Evolutionary conservation across 2,329 filamentous ascomycete species (phyloP).

Genomic region (Tricladium varicosporioides): DNA sequence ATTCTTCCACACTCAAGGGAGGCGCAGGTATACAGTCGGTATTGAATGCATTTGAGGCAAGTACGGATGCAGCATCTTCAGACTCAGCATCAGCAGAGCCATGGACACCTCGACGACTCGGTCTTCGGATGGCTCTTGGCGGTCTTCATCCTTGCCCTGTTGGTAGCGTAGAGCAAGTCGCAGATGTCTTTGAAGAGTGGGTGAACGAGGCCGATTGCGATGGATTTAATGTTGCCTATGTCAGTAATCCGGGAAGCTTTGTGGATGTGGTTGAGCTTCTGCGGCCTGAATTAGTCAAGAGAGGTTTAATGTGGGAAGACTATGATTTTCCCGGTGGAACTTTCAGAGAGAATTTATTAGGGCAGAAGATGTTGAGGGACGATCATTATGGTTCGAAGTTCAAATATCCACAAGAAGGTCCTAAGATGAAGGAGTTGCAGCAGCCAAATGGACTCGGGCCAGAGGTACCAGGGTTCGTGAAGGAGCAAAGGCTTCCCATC

Average conservation of each 20-base stretch:
- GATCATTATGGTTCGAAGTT: conserved; percentile 9
- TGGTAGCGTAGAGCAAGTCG: background rate
- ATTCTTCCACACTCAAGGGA: background rate
- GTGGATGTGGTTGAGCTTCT: conserved; percentile 53
- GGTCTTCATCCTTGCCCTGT: background rate
- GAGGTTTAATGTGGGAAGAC: background rate
- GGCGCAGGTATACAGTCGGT: background rate
- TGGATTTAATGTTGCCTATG: conserved; percentile 70
- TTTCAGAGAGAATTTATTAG: background rate
- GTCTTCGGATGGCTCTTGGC: background rate
- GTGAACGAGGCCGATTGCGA: conserved; percentile 67
- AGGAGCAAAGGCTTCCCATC: too few species aligned
- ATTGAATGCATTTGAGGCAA: background rate
- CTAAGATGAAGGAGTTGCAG: background rate
- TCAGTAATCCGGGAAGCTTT: conserved; percentile 62
- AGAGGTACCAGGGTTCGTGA: too few species aligned
- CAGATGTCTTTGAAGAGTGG: conserved; percentile 37
- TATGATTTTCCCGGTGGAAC: background rate
- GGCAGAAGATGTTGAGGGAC: conserved; percentile 36
- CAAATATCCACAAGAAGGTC: background rate
- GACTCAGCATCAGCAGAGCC: background rate
- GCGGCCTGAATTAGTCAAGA: background rate
- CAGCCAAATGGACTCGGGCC: too few species aligned
- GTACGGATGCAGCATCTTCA: too few species aligned
- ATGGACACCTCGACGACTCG: background rate